Base-by-base conservation (phyloP, 371 early-diverging fungal genomes). In the Globomyces sp. region DNA sequence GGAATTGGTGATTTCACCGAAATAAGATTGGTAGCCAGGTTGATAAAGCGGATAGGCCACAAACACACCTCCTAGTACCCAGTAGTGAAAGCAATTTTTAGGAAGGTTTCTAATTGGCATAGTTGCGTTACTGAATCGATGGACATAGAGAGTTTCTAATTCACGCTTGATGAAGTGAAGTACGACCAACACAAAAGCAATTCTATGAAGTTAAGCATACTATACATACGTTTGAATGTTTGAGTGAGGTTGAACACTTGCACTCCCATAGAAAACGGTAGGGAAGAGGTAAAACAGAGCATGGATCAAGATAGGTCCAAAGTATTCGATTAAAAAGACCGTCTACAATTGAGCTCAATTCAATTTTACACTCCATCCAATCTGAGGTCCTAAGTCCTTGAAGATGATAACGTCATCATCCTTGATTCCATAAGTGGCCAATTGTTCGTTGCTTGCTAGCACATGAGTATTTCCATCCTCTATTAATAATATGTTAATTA, bases 21-120 rank as follows among this genome's bases (percentile, higher is more conserved):
- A 40, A 47, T 43, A 8, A 45, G 40, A 45, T 34, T 42, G 34
- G 6, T 60, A 39, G 6, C 8, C 82, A 24, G 93, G 94, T 40
- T 86, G 84, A 75, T 93, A 94, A 46, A 91, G 77, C 79, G 88
- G 89, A 80, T 88, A 93, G 40, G 93, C 97, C 55, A 95, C 75
- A 57, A 89, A 84, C 59, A 92, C 65, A 39, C 97, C 98, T 11
- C 90, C 87, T n/a, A 95, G 76, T 51, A 96, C 64, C 85, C 94
- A 94, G 78, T 98, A 98, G 75, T 98, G 97, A 60, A 86, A 85
- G 55, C 92, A 92, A 82, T 98, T 98, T 78, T 96, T 96, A 71
- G 95, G 93, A 4, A 98, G 81, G 72, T 95, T 95, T 36, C 69
- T 60, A 69, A 95, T 80, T 37, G 98, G 98, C 98, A 98, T 98